Percentiles rank a stretch among this genome's conserved stretches.
These are phyloP conservation scores for Acacia crassicarpa DNA, from an alignment of 306 rosid species.

Conservation along the genomic window DNA sequence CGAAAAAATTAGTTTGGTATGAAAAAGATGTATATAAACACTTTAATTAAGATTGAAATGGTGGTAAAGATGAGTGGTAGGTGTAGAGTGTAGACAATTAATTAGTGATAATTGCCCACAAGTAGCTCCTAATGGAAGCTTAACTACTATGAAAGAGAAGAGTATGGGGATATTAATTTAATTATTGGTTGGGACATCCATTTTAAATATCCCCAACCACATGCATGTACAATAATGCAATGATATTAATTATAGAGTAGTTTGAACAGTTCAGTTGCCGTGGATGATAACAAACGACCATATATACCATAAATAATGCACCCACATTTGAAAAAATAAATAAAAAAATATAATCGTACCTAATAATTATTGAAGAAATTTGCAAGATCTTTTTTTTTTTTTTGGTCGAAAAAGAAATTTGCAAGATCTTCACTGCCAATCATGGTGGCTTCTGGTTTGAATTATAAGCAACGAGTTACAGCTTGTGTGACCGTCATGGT, in stretches of 20 bases:
- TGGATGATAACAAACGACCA: not conserved
- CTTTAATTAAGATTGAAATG: not conserved
- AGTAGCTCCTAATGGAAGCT: not conserved
- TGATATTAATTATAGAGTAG: not conserved
- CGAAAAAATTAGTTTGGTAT: too few species aligned
- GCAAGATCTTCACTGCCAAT: not conserved
- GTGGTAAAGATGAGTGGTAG: not conserved
- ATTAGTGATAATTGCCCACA: not conserved
- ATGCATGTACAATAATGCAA: not conserved
- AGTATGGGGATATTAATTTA: not conserved
- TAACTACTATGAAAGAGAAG: not conserved
- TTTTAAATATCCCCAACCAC: not conserved
- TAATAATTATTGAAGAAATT: not conserved
- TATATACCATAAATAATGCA: not conserved
- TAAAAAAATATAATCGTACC: not conserved
- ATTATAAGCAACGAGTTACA: not conserved
- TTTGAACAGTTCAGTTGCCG: not conserved
- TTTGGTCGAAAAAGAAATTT: too few species aligned
- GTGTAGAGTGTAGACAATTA: not conserved
- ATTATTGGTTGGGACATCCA: constrained; percentile 3
- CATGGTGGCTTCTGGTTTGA: not conserved
- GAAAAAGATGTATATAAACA: too few species aligned
- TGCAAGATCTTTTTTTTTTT: not conserved
- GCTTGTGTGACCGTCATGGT: not conserved
- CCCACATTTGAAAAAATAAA: not conserved